Evolutionary conservation across 1,139 yeast species (phyloP), one percentile per base, ranked within the genome.

Genomic region (Pichia sp.): DNA sequence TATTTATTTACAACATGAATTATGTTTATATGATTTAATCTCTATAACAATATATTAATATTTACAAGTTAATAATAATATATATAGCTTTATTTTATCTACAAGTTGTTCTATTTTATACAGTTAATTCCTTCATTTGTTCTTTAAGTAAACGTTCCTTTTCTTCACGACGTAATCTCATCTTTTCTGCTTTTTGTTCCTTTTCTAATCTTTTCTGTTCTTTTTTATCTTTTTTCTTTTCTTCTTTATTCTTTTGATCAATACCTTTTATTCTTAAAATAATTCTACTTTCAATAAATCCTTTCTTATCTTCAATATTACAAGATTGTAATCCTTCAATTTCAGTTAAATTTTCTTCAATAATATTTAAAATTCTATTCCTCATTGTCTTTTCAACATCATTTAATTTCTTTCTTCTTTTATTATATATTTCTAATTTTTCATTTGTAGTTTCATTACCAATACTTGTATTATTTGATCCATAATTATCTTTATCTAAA

Each of bases 301-400:
- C 64, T 11, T 48, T 53, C 20, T 33, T 40, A 2, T 39, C 51
- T 26, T 40, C 44, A 12, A 47, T 32, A 25, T 40, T 33, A 6
- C 30, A 8, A 5, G 23, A 23, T 1, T 37, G 37, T 8, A 47
- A 16, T 1, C 29, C 41, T 9, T 47, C 46, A 6, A 47, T 24
- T 4, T 35, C 52, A 6, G 39, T 44, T 2, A 52, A 27, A 2
- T 47, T 35, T 11, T 48, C 46, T 7, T 47, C 52, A 11, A 59
- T 31, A 1, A 42, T 29, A 1, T 25, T 34, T 22, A 55, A 24
- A 11, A 57, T 49, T 43, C 54, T 57, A 20, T 36, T 45, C 20
- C 63, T 39, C 27, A 51, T 46, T 2, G 55, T 46, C 10, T 38
- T 36, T 42, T 60, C 62, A n/a, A 54, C 41, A 7, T 58, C 62